Percentiles rank a stretch among this genome's conserved stretches.
These are phyloP conservation scores for Neurospora hispaniola DNA, from an alignment of 495 filamentous ascomycete genomes.

Conservation along the genomic window DNA sequence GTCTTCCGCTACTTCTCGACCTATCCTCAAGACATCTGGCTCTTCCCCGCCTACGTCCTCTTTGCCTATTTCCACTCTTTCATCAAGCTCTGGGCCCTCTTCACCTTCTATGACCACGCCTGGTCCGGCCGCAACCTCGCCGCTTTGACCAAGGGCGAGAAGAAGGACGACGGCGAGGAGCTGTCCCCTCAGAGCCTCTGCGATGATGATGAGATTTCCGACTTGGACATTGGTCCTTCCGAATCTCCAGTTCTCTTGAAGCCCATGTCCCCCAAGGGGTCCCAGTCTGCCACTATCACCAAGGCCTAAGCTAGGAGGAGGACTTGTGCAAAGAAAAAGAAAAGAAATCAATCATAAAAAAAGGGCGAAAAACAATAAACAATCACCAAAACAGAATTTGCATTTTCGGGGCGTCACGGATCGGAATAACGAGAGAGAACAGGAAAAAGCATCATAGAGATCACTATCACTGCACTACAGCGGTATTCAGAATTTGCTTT, in stretches of 20 bases:
- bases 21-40: slow-evolving; percentile 44
- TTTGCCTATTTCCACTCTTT: slow-evolving; percentile 53
- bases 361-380: background rate
- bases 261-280: background rate
- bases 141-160: background rate
- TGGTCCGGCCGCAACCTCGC: slow-evolving; percentile 21
- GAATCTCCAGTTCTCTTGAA: background rate
- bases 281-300: background rate
- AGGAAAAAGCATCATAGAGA: background rate
- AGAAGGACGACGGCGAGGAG: background rate
- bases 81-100: slow-evolving; percentile 51
- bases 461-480: background rate
- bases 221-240: background rate
- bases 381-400: background rate
- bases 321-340: background rate
- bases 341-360: background rate
- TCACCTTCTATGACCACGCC: slow-evolving; percentile 35
- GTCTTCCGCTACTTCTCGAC: slow-evolving; percentile 46
- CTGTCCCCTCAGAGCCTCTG: background rate
- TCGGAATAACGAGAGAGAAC: background rate
- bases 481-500: background rate
- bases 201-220: background rate
- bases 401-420: background rate
- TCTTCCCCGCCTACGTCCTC: slow-evolving; percentile 42
- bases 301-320: background rate